phyloP scores from a whole-genome alignment of 2,329 filamentous ascomycete genomes.

The Diaporthe destruens region DNA sequence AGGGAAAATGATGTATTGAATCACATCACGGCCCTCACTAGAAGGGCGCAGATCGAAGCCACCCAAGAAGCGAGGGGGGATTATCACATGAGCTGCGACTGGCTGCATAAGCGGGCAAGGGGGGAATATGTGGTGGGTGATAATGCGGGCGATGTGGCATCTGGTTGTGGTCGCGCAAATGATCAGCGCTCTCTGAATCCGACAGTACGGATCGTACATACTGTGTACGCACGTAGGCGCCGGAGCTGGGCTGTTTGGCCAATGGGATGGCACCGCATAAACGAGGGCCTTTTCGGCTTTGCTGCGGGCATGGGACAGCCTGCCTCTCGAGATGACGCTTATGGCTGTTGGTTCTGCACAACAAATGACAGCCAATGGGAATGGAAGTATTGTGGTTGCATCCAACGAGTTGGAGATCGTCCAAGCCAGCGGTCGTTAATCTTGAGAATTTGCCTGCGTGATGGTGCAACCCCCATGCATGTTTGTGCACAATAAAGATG shows the following conservation, averaged over 20 bases:
- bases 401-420: constrained; percentile 2
- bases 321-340: constrained; percentile 5
- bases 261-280: neutral
- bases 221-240: constrained; percentile 23
- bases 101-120: constrained; percentile 31
- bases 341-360: constrained; percentile 31
- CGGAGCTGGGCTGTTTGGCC: neutral
- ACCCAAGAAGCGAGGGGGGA: neutral
- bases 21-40: neutral
- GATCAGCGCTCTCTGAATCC: constrained; percentile 13
- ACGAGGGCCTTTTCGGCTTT: neutral
- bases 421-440: neutral
- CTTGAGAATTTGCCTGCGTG: neutral
- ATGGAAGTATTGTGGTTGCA: constrained; percentile 2
- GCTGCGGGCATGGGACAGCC: constrained; percentile 15
- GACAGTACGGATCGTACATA: constrained; percentile 20
- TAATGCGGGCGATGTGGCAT: constrained; percentile 9
- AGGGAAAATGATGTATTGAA: neutral
- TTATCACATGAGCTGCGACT: constrained; percentile 3
- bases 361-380: constrained; percentile 31
- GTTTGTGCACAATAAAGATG: neutral
- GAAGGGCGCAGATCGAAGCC: neutral
- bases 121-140: neutral
- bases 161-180: neutral
- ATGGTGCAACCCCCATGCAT: neutral